Base-by-base conservation (phyloP, 768 basidiomycete species). In the Roridomyces roridus region DNA sequence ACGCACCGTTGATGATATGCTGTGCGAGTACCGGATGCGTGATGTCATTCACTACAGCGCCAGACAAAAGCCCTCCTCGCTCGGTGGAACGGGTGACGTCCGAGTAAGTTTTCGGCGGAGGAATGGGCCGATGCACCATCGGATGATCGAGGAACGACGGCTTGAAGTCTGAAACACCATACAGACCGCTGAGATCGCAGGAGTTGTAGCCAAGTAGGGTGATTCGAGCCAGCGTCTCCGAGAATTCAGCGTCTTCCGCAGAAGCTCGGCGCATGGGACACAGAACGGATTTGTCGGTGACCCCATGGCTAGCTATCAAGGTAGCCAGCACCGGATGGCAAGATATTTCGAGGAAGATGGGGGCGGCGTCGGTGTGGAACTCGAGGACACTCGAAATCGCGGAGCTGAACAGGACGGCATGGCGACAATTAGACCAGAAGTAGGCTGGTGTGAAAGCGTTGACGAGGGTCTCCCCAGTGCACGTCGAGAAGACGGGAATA, bases 1-100 rank as follows among this genome's bases (percentile, higher is more conserved):
- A n/a, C n/a, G n/a, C n/a, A n/a, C n/a, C n/a, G n/a, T n/a, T n/a
- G 29, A 80, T 77, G 28, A 80, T 57, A 48, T 80, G 79, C 17
- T 77, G 69, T 0, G 75, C 73, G 9, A 80, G 65, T 25, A 69
- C 70, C 3, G 77, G 71, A 46, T 74, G 72, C 0, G 74, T 74
- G 11, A 43, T 17, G 2, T 56, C 46, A 55, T 72, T 81, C 28
- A 82, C n/a, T 55, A 11, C 70, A 70, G 42, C 79, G 69, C 36
- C 70, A 67, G 0, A 65, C 17, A 35, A 72, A 63, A 41, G 59
- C 50, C 23, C 64, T 36, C 17, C 36, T 52, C 15, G 37, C 57
- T 1, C 68, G 51, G 31, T 55, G 60, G 18, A 59, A 66, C 3
- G 70, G 14, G 14, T 7, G 29, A 31, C 14, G 29, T 31, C 6